A percentile compares a stretch with the other conserved stretches of the same genome.
Evolutionary conservation across 345 rosid species (phyloP).

Genomic region (Linum lewisii): DNA sequence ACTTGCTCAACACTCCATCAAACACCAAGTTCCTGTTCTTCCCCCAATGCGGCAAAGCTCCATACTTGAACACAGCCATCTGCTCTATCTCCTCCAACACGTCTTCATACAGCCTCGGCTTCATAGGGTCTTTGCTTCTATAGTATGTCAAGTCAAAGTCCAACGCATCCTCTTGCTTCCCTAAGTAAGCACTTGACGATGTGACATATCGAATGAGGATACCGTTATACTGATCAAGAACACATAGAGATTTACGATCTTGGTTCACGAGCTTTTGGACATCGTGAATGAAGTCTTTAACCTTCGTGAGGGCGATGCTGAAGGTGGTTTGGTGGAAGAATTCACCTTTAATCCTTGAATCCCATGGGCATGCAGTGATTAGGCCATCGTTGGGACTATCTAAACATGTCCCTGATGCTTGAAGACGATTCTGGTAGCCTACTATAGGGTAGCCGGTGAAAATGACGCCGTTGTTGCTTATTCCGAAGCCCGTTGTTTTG

Average conservation of each 20-base stretch:
- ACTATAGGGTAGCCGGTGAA: conserved; percentile 70
- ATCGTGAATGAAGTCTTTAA: conserved; percentile 48
- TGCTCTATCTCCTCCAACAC: conserved; percentile 75
- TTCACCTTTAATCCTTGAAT: conserved; percentile 50
- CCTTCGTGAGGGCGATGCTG: conserved; percentile 36
- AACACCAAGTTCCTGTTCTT: conserved; percentile 65
- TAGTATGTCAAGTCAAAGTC: conserved; percentile 75
- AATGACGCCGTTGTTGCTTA: conserved; percentile 20
- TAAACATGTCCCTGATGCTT: conserved; percentile 72
- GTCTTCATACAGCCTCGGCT: conserved; percentile 59
- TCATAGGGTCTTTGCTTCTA: conserved; percentile 49
- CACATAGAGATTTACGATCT: conserved; percentile 45
- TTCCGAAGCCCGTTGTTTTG: conserved; percentile 11
- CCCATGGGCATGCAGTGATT: conserved; percentile 71
- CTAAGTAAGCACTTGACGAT: conserved; percentile 58
- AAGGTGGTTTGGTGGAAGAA: conserved; percentile 58
- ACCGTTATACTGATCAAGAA: conserved; percentile 52
- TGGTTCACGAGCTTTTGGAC: conserved; percentile 42
- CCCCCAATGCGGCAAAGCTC: conserved; percentile 78
- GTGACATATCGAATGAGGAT: conserved; percentile 70
- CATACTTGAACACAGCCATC: conserved; percentile 61
- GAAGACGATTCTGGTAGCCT: conserved; percentile 60
- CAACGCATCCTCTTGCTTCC: conserved; percentile 59
- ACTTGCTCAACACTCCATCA: conserved; percentile 41
- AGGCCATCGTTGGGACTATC: conserved; percentile 46